phyloP scores from a whole-genome alignment of 805 yeast species.

The Metschnikowia rubicola region DNA sequence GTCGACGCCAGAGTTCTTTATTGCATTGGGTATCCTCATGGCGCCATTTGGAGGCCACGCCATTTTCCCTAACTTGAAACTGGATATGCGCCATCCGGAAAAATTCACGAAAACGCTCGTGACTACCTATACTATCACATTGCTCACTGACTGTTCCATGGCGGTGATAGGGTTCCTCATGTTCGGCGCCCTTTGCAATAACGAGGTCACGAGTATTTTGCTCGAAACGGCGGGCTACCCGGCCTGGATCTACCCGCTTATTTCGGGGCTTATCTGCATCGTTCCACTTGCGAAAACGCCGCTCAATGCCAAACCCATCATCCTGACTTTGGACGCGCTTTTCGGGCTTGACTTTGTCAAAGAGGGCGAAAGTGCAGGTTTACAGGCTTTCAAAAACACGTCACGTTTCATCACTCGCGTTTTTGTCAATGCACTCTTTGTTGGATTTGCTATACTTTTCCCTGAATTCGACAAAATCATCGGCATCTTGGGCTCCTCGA shows the following conservation, averaged over 20 bases:
- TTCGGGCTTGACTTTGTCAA: conserved; percentile 29
- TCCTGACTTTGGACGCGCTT: conserved; percentile 63
- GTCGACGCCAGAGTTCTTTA: conserved; percentile 46
- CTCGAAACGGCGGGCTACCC: conserved; percentile 49
- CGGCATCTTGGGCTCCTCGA: conserved; percentile 76
- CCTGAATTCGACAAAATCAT: conserved; percentile 81
- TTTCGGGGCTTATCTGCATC: conserved; percentile 71
- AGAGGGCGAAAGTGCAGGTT: conserved; percentile 11
- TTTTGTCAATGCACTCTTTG: conserved; percentile 54
- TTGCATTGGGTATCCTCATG: conserved; percentile 64
- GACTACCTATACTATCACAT: conserved; percentile 58
- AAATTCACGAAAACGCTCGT: conserved; percentile 52
- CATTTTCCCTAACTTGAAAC: conserved; percentile 67
- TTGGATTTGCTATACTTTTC: conserved; percentile 56
- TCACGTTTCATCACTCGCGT: conserved; percentile 25
- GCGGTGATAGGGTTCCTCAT: conserved; percentile 63
- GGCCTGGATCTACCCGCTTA: conserved; percentile 40
- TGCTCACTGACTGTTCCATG: conserved; percentile 57
- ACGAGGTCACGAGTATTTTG: conserved; percentile 51
- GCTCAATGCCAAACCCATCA: conserved; percentile 75
- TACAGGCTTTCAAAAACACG: neutral
- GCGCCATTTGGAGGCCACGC: conserved; percentile 89
- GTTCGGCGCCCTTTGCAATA: conserved; percentile 50
- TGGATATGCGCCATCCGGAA: conserved; percentile 67
- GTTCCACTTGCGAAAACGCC: conserved; percentile 86